Evolutionary conservation across 495 filamentous ascomycete species (phyloP), one percentile per base, ranked within the genome.

Genomic region (Cairneyella variabilis): DNA sequence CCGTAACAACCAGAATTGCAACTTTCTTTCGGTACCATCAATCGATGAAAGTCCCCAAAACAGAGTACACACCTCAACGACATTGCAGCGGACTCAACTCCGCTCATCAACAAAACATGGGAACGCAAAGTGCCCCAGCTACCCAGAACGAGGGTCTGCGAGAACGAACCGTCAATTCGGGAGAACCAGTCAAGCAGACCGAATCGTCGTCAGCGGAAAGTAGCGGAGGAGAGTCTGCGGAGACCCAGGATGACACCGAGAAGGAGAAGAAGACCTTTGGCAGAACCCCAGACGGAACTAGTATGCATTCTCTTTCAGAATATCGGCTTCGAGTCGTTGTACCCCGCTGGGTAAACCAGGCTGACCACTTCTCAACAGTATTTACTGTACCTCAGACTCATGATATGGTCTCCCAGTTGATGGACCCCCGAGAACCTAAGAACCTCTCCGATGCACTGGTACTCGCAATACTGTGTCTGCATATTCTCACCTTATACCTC

Each of bases 321-420:
- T n/a, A n/a, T n/a, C n/a, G n/a, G n/a, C n/a, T n/a, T n/a, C n/a
- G n/a, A n/a, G n/a, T n/a, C n/a, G n/a, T n/a, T n/a, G n/a, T n/a
- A n/a, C n/a, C n/a, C n/a, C n/a, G n/a, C n/a, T n/a, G n/a, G n/a
- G n/a, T n/a, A 17, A 48, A 18, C 21, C 10, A 42, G 17, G 53
- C 43, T 57, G 44, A 57, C 54, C 21, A n/a, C 22, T 22, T 21
- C 30, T 60, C 46, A 30, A 36, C 59, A 98, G 93, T 93, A 48
- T 98, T 98, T 69, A 88, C 89, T 28, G 93, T 98, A 18, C 95
- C 93, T 40, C 86, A 90, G 57, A 98, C 93, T 38, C 90, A 96
- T 76, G 93, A 98, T 70, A 97, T 97, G 92, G 93, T 98, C 62
- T 95, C 93, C 47, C 93, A 96, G 68, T 79, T 98, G 17, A 79